Conservation (phyloP, 257 asterid species). For the Ilex asprella region DNA sequence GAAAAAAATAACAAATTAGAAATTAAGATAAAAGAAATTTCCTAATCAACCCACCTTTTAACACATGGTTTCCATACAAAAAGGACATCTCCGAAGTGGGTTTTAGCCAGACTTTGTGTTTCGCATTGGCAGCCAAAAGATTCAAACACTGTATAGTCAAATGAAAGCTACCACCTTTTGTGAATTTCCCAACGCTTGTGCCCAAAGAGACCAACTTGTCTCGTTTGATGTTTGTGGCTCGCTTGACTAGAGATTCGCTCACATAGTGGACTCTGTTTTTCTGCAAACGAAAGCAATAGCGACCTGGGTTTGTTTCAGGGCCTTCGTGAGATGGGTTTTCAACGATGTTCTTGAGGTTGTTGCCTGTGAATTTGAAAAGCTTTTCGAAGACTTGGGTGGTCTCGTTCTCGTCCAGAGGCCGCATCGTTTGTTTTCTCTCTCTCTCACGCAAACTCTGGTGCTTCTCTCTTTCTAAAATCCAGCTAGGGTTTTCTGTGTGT, state of each 20-base stretch:
- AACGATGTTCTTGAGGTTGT: conserved; percentile 63
- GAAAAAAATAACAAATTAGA: too few relatives aligned
- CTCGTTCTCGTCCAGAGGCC: conserved; percentile 81
- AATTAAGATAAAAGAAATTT: conserved; percentile 20
- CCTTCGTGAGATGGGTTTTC: conserved; percentile 87
- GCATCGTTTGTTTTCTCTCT: conserved; percentile 25
- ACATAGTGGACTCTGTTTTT: conserved; percentile 73
- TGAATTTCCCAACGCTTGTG: conserved; percentile 78
- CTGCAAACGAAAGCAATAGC: conserved; percentile 87
- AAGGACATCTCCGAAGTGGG: too few relatives aligned
- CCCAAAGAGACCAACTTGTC: conserved; percentile 66
- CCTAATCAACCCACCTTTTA: too few relatives aligned
- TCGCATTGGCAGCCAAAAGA: conserved; percentile 51
- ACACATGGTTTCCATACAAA: too few relatives aligned
- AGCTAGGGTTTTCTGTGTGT: too few relatives aligned
- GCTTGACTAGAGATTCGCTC: conserved; percentile 68
- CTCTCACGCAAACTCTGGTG: neutral
- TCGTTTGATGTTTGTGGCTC: conserved; percentile 87
- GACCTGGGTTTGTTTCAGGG: conserved; percentile 59
- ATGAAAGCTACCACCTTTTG: conserved; percentile 61
- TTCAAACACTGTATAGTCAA: conserved; percentile 59
- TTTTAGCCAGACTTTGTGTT: too few relatives aligned
- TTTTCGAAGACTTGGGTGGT: conserved; percentile 78
- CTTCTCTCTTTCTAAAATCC: too few relatives aligned
- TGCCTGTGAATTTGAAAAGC: conserved; percentile 83